These are phyloP conservation scores for Psidium guajava DNA, from an alignment of 345 rosid genomes.

Conservation along the genomic window DNA sequence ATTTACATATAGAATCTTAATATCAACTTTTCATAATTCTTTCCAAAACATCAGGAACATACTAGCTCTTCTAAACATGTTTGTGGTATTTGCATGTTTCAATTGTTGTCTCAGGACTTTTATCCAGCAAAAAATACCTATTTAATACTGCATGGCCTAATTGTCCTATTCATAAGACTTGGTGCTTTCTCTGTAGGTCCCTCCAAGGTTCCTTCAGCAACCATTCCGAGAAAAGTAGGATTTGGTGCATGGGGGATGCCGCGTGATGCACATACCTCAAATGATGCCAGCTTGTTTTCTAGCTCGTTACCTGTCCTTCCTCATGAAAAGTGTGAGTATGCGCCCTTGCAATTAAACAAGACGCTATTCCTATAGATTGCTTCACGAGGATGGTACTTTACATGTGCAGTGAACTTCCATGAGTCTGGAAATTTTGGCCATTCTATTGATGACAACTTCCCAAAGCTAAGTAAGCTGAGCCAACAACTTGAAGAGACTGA, in stretches of 20 bases:
- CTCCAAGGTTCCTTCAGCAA: conserved; percentile 12
- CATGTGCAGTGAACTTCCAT: conserved; percentile 52
- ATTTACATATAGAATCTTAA: not conserved
- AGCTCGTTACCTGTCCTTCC: conserved; percentile 78
- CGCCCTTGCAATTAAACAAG: not conserved
- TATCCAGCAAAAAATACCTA: not conserved
- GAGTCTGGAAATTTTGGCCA: conserved; percentile 29
- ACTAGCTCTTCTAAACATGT: not conserved
- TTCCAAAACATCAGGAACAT: not conserved
- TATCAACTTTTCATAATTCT: not conserved
- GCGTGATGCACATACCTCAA: conserved; percentile 25
- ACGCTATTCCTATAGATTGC: not conserved
- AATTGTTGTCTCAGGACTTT: not conserved
- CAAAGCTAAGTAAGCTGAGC: conserved; percentile 25
- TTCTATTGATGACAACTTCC: conserved; percentile 41
- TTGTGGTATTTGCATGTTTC: not conserved
- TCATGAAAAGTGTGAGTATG: conserved; percentile 52
- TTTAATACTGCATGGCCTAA: not conserved
- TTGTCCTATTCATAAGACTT: not conserved
- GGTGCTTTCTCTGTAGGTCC: conserved; percentile 14
- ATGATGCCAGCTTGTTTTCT: conserved; percentile 73
- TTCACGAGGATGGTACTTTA: not conserved
- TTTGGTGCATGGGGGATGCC: conserved; percentile 41
- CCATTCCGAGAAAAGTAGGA: conserved; percentile 14
- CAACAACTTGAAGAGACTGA: conserved; percentile 33